Percentiles rank a stretch among this genome's conserved stretches.
Conservation (phyloP, 2,329 filamentous ascomycete genomes). For the Cladophialophora yegresii region DNA sequence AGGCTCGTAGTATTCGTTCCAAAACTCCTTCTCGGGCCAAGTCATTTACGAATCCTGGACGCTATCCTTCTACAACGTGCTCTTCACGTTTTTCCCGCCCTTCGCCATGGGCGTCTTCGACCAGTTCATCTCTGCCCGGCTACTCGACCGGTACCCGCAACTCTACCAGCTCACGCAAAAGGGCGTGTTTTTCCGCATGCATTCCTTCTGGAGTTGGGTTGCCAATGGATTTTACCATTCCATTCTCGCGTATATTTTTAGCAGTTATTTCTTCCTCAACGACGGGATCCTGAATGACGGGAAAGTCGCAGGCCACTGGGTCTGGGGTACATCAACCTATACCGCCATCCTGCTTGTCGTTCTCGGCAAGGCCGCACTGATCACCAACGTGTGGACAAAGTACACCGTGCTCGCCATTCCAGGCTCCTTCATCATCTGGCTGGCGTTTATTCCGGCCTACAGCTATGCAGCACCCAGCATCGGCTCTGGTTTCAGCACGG, state of each 20-base stretch:
- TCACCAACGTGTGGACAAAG: conserved; percentile 98
- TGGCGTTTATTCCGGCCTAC: conserved; percentile 85
- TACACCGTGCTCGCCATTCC: conserved; percentile 95
- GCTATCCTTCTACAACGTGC: conserved; percentile 98
- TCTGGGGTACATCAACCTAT: conserved; percentile 95
- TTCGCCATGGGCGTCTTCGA: conserved; percentile 95
- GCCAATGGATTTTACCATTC: conserved; percentile 95
- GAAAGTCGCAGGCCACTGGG: conserved; percentile 87
- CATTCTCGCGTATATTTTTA: conserved; percentile 83
- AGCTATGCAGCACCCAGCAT: conserved; percentile 81
- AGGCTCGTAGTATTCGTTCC: conserved; percentile 76
- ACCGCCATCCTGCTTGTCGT: conserved; percentile 91
- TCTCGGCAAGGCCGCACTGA: conserved; percentile 87
- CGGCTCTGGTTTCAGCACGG: conserved; percentile 70
- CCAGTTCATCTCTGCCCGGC: conserved; percentile 91
- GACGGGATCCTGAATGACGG: conserved; percentile 80
- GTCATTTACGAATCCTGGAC: conserved; percentile 99
- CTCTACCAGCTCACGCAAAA: conserved; percentile 91
- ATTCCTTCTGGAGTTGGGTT: conserved; percentile 92
- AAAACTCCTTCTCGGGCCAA: conserved; percentile 96
- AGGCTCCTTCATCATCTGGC: conserved; percentile 88
- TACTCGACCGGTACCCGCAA: conserved; percentile 94
- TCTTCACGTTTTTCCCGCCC: conserved; percentile 92
- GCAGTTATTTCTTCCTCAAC: conserved; percentile 75
- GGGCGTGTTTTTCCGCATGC: conserved; percentile 88